Evolutionary conservation across 768 basidiomycete genomes (phyloP), one percentile per base, ranked within the genome.

Genomic region (Serpula lacrymans): DNA sequence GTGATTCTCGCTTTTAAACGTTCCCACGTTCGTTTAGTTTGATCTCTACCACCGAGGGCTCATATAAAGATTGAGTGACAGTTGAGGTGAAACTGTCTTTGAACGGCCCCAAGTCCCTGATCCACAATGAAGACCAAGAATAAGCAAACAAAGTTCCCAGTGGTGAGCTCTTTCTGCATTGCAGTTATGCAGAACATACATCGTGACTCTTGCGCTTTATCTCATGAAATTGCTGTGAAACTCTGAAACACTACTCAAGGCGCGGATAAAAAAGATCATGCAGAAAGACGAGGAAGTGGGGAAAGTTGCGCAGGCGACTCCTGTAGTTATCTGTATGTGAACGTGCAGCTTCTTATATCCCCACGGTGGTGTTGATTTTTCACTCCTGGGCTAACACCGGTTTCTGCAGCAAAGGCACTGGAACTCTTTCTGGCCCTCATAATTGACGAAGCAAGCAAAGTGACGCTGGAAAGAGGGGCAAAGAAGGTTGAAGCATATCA

Each of bases 251-350:
- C 23, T 33, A 17, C 24, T 25, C 34, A 1, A 95, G 93, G 94
- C 95, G 3, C 84, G 95, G 32, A 98, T 98, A 70, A 98, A 97
- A 76, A 89, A 91, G 70, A 96, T 97, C 41, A 98, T 98, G 90
- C 95, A 98, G 70, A 92, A 93, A 60, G 95, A 98, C 58, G 95
- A 98, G 58, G 95, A 98, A 58, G 95, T 98, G 14, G 95, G 95
- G 43, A 98, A 98, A 62, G 91, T 98, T 23, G 92, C 95, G 2
- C 90, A 93, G 59, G 93, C 91, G 20, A 95, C 94, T 4, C 95
- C 95, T 1, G 78, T 97, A 45, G 89, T 97, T 43, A 96, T 98
- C 53, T 98, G 95, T 96, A 55, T 61, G 90, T 76, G 3, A 22
- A 21, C 27, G 24, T 27, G 28, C 31, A 29, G 26, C 33, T 16